Percentiles rank a stretch among this genome's conserved stretches.
phyloP scores from a whole-genome alignment of 2,329 filamentous ascomycete species.

The Exophiala dermatitidis region DNA sequence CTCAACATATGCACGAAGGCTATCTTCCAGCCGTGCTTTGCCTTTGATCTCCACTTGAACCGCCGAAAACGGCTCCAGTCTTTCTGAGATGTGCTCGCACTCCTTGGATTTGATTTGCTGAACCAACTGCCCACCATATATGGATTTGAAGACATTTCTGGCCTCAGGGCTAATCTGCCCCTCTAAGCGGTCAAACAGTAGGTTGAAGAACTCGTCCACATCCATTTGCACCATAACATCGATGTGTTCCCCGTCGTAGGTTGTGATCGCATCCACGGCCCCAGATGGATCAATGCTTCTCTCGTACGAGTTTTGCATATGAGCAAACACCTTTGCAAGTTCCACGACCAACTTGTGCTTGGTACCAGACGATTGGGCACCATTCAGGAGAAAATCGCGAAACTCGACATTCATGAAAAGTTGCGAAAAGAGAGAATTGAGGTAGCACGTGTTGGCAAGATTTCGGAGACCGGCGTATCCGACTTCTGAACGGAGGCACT shows the following conservation, averaged over 20 bases:
- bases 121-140: conserved; percentile 86
- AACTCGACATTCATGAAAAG: conserved; percentile 93
- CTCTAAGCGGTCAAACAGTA: conserved; percentile 88
- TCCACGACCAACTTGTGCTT: conserved; percentile 64
- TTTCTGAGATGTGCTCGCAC: conserved; percentile 86
- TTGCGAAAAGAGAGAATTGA: conserved; percentile 90
- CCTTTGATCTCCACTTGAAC: conserved; percentile 96
- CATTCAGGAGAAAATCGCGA: conserved; percentile 68
- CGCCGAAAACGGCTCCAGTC: conserved; percentile 82
- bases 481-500: conserved; percentile 58
- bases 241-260: conserved; percentile 73
- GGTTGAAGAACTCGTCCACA: conserved; percentile 94
- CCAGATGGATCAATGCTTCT: conserved; percentile 65
- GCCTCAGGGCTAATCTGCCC: conserved; percentile 64
- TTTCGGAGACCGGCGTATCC: conserved; percentile 89
- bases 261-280: conserved; percentile 69
- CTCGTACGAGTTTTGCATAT: conserved; percentile 74
- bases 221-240: conserved; percentile 93
- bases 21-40: conserved; percentile 74
- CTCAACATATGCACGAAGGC: conserved; percentile 88
- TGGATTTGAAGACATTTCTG: conserved; percentile 67
- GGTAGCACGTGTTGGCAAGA: conserved; percentile 90
- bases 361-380: conserved; percentile 47
- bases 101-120: conserved; percentile 95
- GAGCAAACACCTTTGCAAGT: conserved; percentile 73